Conservation (phyloP, 371 early-diverging fungal genomes). For the Haplosporangium sp. region DNA sequence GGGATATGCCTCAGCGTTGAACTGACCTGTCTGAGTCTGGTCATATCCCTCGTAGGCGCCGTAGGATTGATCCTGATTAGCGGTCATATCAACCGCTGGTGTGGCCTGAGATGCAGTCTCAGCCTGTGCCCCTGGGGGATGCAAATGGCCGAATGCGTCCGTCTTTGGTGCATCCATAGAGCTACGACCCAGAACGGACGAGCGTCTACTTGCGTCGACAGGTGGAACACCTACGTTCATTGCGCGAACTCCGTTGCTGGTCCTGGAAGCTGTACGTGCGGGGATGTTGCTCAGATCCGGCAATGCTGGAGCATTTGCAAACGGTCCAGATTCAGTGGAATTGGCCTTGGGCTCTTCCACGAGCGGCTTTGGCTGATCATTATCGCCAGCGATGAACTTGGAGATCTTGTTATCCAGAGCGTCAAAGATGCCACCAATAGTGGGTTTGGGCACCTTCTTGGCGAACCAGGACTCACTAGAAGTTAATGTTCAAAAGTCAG, state of each 20-base stretch:
- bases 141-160: slow-evolving; percentile 15
- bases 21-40: slow-evolving; percentile 18
- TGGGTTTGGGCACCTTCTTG: slow-evolving; percentile 70
- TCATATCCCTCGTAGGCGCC: slow-evolving; percentile 13
- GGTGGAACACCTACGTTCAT: neutral
- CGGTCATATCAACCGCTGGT: neutral
- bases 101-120: slow-evolving; percentile 3
- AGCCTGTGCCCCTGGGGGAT: slow-evolving; percentile 2
- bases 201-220: slow-evolving; percentile 17
- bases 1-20: slow-evolving; percentile 4
- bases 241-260: slow-evolving; percentile 30
- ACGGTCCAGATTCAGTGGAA: slow-evolving; percentile 27
- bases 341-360: slow-evolving; percentile 24
- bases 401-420: slow-evolving; percentile 78
- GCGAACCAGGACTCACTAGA: slow-evolving; percentile 61
- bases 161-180: slow-evolving; percentile 28
- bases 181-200: slow-evolving; percentile 19
- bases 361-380: slow-evolving; percentile 52
- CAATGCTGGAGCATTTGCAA: slow-evolving; percentile 44
- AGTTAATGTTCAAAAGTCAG: slow-evolving; percentile 11
- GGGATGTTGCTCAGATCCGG: slow-evolving; percentile 39
- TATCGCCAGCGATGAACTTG: slow-evolving; percentile 77
- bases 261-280: slow-evolving; percentile 29
- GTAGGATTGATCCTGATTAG: slow-evolving; percentile 10
- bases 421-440: slow-evolving; percentile 73